phyloP scores from a whole-genome alignment of 2,329 filamentous ascomycete species.

The Onygena corvina region DNA sequence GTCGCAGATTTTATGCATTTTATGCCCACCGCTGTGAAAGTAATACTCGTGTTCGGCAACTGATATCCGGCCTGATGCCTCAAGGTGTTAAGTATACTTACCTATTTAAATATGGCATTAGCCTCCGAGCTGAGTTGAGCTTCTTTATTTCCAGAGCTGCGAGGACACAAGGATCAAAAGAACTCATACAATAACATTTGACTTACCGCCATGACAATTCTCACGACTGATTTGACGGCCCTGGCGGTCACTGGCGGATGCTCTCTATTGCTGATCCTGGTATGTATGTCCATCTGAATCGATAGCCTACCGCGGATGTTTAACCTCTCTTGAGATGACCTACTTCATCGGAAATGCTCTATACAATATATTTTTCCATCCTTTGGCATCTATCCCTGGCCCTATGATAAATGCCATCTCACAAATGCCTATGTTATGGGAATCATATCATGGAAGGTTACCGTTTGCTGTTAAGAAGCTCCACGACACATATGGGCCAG shows the following conservation, averaged over 20 bases:
- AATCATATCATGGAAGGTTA: constrained; percentile 5
- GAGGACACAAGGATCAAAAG: no score
- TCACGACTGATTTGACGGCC: not conserved
- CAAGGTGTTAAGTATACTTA: no score
- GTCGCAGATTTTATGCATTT: no score
- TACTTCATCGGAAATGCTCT: not conserved
- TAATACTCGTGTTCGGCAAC: no score
- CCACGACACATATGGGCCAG: constrained; percentile 19
- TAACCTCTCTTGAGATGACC: not conserved
- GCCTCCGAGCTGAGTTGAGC: no score
- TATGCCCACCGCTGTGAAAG: no score
- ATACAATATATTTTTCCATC: constrained; percentile 12
- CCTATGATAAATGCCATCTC: constrained; percentile 9
- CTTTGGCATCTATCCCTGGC: constrained; percentile 9
- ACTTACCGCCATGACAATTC: not conserved
- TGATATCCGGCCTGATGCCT: no score
- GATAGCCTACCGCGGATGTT: not conserved
- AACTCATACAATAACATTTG: no score
- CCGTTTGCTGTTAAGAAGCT: not conserved
- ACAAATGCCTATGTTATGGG: constrained; percentile 1
- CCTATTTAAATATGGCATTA: no score
- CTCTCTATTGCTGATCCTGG: not conserved
- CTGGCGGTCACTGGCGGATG: not conserved
- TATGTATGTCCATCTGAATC: not conserved
- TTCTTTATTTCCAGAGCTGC: no score